Conservation (phyloP, 176 grass and related monocot species). For the Themeda triandra region DNA sequence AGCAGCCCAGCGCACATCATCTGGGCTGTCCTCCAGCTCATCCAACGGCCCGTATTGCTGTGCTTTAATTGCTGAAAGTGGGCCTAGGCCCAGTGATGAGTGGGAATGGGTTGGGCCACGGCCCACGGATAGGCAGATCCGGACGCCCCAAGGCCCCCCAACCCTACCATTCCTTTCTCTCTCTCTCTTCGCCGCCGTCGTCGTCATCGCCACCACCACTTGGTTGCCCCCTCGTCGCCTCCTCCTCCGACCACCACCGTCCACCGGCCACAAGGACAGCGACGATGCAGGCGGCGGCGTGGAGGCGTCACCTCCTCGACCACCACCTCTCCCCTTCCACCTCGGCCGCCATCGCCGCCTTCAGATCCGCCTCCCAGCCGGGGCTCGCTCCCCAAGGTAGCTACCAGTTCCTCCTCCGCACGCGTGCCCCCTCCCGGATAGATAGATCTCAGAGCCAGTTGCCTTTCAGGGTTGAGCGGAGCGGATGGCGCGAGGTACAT, state of each 20-base stretch:
- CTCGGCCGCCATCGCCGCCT: slow-evolving; percentile 28
- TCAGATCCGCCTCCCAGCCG: slow-evolving; percentile 40
- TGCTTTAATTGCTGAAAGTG: no score
- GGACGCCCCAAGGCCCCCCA: background rate
- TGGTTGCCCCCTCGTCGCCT: background rate
- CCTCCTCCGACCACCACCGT: background rate
- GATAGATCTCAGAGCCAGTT: slow-evolving; percentile 20
- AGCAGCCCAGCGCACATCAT: background rate
- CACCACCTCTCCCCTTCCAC: slow-evolving; percentile 27
- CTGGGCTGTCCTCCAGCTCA: background rate
- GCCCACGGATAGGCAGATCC: background rate
- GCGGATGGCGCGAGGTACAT: slow-evolving; percentile 56
- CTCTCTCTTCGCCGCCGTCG: background rate
- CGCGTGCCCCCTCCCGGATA: background rate
- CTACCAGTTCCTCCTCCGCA: background rate
- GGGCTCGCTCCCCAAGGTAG: slow-evolving; percentile 30
- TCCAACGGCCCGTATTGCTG: no score
- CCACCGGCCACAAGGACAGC: slow-evolving; percentile 12
- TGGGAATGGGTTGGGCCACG: background rate
- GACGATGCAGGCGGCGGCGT: slow-evolving; percentile 52
- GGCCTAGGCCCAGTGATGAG: background rate
- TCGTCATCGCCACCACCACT: slow-evolving; percentile 5
- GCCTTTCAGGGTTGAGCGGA: slow-evolving; percentile 26
- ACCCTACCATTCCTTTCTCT: background rate
- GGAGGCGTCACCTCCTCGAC: slow-evolving; percentile 48